These are phyloP conservation scores for Vicia faba DNA, from an alignment of 306 rosid genomes.

Conservation along the genomic window DNA sequence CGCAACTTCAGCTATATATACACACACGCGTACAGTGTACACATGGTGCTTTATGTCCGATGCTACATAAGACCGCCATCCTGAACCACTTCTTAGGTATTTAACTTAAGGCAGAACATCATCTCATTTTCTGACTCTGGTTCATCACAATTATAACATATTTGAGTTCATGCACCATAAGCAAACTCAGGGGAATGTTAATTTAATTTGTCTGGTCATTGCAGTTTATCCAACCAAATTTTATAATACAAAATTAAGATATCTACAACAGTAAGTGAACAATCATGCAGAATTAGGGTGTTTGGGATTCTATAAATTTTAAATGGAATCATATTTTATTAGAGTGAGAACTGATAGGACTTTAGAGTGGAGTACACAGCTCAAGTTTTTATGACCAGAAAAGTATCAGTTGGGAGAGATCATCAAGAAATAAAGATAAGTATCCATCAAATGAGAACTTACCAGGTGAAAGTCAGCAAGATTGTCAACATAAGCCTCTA, in stretches of 20 bases:
- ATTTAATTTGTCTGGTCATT: constrained; percentile 19
- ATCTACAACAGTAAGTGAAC: constrained; percentile 7
- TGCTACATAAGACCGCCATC: constrained; percentile 11
- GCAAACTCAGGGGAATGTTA: constrained; percentile 20
- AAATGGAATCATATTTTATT: constrained; percentile 10
- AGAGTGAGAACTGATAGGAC: constrained; percentile 2
- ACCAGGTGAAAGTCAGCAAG: constrained; percentile 87
- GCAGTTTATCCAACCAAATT: constrained; percentile 17
- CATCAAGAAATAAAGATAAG: constrained; percentile 14
- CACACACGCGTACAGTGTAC: no score
- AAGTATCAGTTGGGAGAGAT: background rate
- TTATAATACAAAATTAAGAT: constrained; percentile 1
- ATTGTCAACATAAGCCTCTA: constrained; percentile 83
- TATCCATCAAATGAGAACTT: constrained; percentile 44
- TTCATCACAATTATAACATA: no score
- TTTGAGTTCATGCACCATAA: background rate
- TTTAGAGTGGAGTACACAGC: background rate
- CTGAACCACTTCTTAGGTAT: constrained; percentile 8
- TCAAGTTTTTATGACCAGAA: constrained; percentile 27
- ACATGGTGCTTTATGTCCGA: constrained; percentile 7
- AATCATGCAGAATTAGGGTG: constrained; percentile 1
- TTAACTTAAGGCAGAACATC: no score
- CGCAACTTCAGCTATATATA: constrained; percentile 6
- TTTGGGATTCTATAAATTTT: background rate
- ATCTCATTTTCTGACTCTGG: no score